These are phyloP conservation scores for Ogataea nitratoaversa DNA, from an alignment of 805 yeast genomes.

Conservation along the genomic window DNA sequence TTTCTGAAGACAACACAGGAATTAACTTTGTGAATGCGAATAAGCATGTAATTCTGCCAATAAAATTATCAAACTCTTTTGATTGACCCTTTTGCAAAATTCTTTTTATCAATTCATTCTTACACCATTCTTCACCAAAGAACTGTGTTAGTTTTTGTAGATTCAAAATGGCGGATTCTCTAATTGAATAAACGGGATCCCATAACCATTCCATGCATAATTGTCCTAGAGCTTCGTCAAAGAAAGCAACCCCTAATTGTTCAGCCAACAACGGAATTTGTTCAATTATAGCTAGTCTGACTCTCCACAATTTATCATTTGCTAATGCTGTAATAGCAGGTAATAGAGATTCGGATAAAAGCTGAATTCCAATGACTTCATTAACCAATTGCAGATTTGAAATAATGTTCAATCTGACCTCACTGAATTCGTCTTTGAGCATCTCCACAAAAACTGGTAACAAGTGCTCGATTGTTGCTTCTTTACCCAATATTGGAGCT, in stretches of 20 bases:
- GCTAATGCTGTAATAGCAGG: conserved; percentile 97
- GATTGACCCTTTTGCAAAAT: conserved; percentile 46
- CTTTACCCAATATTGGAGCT: conserved; percentile 82
- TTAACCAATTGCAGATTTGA: conserved; percentile 89
- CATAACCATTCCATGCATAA: conserved; percentile 96
- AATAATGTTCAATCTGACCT: conserved; percentile 90
- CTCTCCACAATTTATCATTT: conserved; percentile 96
- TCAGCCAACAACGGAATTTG: conserved; percentile 92
- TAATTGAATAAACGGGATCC: conserved; percentile 94
- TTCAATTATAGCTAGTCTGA: conserved; percentile 92
- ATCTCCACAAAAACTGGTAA: conserved; percentile 86
- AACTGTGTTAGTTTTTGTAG: conserved; percentile 74
- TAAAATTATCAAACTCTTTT: conserved; percentile 57
- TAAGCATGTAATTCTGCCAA: conserved; percentile 86
- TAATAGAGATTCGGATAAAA: conserved; percentile 77
- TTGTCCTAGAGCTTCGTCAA: conserved; percentile 86
- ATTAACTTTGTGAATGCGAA: conserved; percentile 82
- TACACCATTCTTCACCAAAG: conserved; percentile 94
- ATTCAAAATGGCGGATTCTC: conserved; percentile 92
- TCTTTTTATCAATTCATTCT: conserved; percentile 73
- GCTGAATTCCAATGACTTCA: conserved; percentile 88
- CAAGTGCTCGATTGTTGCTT: conserved; percentile 73
- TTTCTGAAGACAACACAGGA: conserved; percentile 59
- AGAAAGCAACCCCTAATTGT: conserved; percentile 89
- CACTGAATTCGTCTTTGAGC: conserved; percentile 96